Evolutionary conservation across 2,329 filamentous ascomycete genomes (phyloP).

Genomic region (Aspergillus pseudoglaucus): DNA sequence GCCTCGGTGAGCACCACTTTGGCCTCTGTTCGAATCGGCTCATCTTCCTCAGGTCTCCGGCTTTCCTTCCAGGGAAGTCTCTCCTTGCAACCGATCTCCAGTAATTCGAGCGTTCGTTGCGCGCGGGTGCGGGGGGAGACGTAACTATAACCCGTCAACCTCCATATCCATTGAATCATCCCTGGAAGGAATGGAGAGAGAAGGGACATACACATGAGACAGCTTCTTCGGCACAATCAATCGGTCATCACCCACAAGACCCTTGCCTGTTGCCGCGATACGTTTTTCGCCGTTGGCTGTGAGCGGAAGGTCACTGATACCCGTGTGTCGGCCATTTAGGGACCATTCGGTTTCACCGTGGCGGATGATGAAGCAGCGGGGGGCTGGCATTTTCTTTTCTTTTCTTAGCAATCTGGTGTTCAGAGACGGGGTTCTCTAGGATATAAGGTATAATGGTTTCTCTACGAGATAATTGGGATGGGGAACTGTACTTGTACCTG

Average conservation of each 20-base stretch:
- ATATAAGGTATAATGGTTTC: background rate
- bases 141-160: conserved; percentile 47
- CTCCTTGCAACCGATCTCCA: conserved; percentile 65
- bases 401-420: background rate
- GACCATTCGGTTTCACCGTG: conserved; percentile 97
- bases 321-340: conserved; percentile 76
- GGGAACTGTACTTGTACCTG: background rate
- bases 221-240: conserved; percentile 77
- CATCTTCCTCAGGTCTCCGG: conserved; percentile 24
- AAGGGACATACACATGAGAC: conserved; percentile 65
- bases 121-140: conserved; percentile 81
- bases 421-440: background rate
- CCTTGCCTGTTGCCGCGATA: conserved; percentile 68
- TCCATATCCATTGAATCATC: background rate
- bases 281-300: conserved; percentile 75
- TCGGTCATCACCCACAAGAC: conserved; percentile 75
- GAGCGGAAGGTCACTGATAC: conserved; percentile 76
- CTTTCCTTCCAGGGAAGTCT: conserved; percentile 61
- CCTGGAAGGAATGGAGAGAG: background rate
- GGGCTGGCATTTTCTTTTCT: conserved; percentile 41
- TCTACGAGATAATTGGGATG: background rate
- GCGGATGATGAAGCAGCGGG: conserved; percentile 73
- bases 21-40: conserved; percentile 49
- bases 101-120: conserved; percentile 82
- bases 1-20: conserved; percentile 62